These are phyloP conservation scores for Debaryomyces robertsiae DNA, from an alignment of 1,139 yeast genomes.

Conservation along the genomic window DNA sequence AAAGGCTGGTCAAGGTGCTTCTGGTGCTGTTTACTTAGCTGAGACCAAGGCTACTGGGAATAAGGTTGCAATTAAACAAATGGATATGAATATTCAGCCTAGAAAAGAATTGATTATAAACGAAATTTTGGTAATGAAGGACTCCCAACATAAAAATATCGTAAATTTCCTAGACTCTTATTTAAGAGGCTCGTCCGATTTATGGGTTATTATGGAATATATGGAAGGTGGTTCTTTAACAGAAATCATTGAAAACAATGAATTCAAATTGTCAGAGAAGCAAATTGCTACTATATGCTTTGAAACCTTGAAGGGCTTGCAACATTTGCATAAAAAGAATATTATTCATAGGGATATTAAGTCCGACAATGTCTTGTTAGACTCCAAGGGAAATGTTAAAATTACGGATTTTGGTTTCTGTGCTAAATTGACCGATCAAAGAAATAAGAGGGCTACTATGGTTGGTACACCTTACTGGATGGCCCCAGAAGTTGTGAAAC, in stretches of 20 bases:
- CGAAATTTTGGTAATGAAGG: conserved; percentile 53
- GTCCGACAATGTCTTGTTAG: conserved; percentile 88
- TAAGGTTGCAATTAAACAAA: conserved; percentile 89
- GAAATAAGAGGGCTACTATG: conserved; percentile 95
- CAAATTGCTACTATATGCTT: conserved; percentile 91
- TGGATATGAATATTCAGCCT: conserved; percentile 92
- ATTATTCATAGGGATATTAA: conserved; percentile 96
- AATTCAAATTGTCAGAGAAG: conserved; percentile 60
- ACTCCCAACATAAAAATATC: conserved; percentile 49
- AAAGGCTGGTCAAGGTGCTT: conserved; percentile 99
- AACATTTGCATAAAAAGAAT: conserved; percentile 86
- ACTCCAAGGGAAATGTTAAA: conserved; percentile 85
- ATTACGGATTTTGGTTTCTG: conserved; percentile 98
- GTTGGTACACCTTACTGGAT: conserved; percentile 99
- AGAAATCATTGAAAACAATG: conserved; percentile 85
- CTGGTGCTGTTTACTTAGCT: conserved; percentile 94
- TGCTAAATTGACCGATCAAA: conserved; percentile 90
- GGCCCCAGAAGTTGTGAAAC: conserved; percentile 99
- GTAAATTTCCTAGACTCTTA: conserved; percentile 52
- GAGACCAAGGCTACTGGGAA: conserved; percentile 51
- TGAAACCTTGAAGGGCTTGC: conserved; percentile 90
- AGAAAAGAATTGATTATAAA: conserved; percentile 84
- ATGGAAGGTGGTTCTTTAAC: conserved; percentile 85
- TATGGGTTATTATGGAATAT: conserved; percentile 95
- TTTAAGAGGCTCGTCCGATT: conserved; percentile 43